Conservation (phyloP, 768 basidiomycete genomes). For the Pholiota conissans region DNA sequence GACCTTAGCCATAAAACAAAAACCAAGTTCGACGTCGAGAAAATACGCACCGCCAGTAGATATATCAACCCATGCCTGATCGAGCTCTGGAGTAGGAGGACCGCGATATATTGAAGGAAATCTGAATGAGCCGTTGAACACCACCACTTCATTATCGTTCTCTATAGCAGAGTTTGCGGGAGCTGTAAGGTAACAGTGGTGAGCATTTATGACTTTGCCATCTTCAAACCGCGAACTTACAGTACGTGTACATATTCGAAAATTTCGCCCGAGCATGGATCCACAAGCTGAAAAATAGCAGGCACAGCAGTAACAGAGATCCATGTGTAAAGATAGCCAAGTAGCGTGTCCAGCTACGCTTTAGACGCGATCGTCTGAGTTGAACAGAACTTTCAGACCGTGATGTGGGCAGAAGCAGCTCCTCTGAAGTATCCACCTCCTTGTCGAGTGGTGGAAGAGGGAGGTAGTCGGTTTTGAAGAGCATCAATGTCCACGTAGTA, state of each 20-base stretch:
- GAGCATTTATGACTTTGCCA: background rate
- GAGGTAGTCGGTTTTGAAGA: too few relatives aligned
- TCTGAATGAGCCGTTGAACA: conserved; percentile 10
- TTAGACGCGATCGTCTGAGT: too few relatives aligned
- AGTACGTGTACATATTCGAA: background rate
- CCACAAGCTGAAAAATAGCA: conserved; percentile 1
- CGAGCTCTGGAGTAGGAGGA: conserved; percentile 4
- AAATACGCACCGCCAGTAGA: conserved; percentile 4
- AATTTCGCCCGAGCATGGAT: background rate
- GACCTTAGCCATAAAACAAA: background rate
- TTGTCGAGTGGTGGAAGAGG: too few relatives aligned
- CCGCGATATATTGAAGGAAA: conserved; percentile 11
- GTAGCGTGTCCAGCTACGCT: background rate
- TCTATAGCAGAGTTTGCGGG: conserved; percentile 12
- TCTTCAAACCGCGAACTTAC: background rate
- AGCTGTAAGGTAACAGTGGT: background rate
- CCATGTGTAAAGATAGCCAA: conserved; percentile 9
- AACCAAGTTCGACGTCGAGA: background rate
- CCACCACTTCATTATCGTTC: conserved; percentile 2
- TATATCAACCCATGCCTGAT: conserved; percentile 10
- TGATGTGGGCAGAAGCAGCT: background rate
- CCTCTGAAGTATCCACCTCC: background rate
- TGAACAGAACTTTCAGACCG: background rate
- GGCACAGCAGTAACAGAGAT: background rate
- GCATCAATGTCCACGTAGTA: too few relatives aligned